Conservation (phyloP, 1,284 basidiomycete species). For the Stygiomarasmius scandens region DNA sequence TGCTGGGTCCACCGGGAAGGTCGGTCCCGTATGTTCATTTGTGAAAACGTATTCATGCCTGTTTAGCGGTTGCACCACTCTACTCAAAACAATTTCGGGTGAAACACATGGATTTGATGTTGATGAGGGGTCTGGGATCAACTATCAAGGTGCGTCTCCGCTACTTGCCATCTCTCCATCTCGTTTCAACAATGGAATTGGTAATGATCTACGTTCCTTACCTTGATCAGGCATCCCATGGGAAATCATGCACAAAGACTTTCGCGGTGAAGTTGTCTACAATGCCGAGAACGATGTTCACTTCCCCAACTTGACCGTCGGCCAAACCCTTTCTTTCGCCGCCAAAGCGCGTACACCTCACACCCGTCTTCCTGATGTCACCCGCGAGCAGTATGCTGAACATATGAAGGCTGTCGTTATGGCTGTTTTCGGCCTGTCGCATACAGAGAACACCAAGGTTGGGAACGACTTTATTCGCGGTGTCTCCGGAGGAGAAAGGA, state of each 20-base stretch:
- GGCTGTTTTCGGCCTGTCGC: constrained; percentile 61
- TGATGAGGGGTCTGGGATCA: constrained; percentile 47
- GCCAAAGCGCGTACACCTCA: constrained; percentile 52
- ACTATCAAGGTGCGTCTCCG: constrained; percentile 51
- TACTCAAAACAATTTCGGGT: constrained; percentile 57
- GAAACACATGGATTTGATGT: constrained; percentile 50
- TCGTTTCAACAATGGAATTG: not conserved
- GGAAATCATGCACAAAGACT: constrained; percentile 46
- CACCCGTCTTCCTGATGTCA: constrained; percentile 48
- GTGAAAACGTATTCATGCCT: not conserved
- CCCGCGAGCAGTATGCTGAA: constrained; percentile 46
- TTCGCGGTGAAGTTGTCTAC: constrained; percentile 24
- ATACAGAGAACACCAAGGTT: constrained; percentile 58
- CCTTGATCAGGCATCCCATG: constrained; percentile 33
- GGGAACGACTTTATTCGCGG: constrained; percentile 58
- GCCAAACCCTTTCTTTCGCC: constrained; percentile 56
- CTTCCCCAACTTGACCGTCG: constrained; percentile 61
- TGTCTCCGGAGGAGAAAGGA: constrained; percentile 60
- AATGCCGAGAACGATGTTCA: constrained; percentile 51
- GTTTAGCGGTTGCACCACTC: constrained; percentile 50
- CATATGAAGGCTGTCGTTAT: constrained; percentile 53
- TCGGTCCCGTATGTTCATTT: constrained; percentile 4
- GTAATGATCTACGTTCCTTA: not conserved
- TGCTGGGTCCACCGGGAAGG: constrained; percentile 52
- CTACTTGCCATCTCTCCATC: not conserved